Evolutionary conservation across 108 stramenopile species (phyloP).

Genomic region (Cyclotella baltica): DNA sequence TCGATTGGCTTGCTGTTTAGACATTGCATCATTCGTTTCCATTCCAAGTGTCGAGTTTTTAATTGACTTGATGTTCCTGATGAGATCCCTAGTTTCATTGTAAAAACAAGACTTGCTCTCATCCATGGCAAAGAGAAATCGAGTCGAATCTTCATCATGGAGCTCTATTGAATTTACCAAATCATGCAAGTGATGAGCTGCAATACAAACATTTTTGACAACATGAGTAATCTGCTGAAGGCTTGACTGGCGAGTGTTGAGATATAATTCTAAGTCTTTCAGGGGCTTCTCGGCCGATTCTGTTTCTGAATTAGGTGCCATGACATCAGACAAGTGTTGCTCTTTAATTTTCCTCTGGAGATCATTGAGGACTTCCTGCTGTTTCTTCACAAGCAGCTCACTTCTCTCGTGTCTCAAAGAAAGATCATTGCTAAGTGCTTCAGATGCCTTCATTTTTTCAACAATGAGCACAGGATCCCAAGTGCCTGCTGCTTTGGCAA

Average conservation of each 20-base stretch:
- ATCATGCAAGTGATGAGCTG: constrained; percentile 14
- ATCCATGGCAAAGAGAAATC: constrained; percentile 3
- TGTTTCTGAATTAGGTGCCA: neutral
- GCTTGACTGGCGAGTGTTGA: constrained; percentile 1
- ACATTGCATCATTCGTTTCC: neutral
- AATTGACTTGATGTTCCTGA: neutral
- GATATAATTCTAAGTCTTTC: neutral
- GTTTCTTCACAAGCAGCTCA: constrained; percentile 22
- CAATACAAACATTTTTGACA: neutral
- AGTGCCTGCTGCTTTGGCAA: constrained; percentile 14
- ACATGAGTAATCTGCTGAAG: constrained; percentile 6
- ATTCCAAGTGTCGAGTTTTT: neutral
- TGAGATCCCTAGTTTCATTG: neutral
- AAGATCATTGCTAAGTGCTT: constrained; percentile 6
- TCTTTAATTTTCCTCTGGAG: constrained; percentile 1
- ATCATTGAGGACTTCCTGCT: neutral
- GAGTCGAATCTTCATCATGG: neutral
- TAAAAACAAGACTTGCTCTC: neutral
- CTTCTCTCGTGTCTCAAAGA: constrained; percentile 21
- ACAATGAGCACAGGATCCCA: constrained; percentile 15
- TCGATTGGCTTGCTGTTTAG: neutral
- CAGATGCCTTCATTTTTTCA: constrained; percentile 16
- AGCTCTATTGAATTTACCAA: constrained; percentile 8
- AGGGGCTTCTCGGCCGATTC: neutral
- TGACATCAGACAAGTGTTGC: neutral